Conservation (phyloP, 2,329 filamentous ascomycete genomes). For the Amauroascus verrucosus region DNA sequence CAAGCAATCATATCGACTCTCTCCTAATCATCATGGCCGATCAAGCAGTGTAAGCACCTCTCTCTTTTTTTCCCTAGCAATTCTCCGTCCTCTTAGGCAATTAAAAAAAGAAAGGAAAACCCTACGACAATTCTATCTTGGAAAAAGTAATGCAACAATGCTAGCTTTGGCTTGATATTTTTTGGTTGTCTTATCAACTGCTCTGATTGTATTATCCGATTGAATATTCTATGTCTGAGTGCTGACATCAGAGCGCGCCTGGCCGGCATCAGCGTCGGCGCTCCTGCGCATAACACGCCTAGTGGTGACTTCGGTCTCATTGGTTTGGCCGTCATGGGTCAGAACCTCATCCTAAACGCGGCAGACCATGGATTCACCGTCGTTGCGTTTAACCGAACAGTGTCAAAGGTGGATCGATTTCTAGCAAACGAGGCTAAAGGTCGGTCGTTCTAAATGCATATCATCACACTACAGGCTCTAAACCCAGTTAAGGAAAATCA, state of each 20-base stretch:
- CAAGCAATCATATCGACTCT: background rate
- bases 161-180: background rate
- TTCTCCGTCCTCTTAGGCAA: background rate
- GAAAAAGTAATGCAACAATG: background rate
- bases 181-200: background rate
- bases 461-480: conserved; percentile 23
- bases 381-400: conserved; percentile 96
- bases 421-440: conserved; percentile 81
- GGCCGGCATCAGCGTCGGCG: conserved; percentile 61
- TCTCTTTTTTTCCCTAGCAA: background rate
- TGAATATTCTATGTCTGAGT: conserved; percentile 1
- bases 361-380: conserved; percentile 92
- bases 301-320: conserved; percentile 87
- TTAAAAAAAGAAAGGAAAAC: background rate
- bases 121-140: background rate
- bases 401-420: conserved; percentile 95
- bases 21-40: conserved; percentile 8
- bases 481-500: conserved; percentile 59
- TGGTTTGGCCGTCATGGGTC: conserved; percentile 80
- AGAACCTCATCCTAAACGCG: conserved; percentile 84
- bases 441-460: conserved; percentile 20
- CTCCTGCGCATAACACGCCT: conserved; percentile 43
- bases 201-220: background rate
- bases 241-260: conserved; percentile 42
- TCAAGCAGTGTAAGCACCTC: conserved; percentile 15